Evolutionary conservation across 495 filamentous ascomycete species (phyloP), one percentile per base, ranked within the genome.

Genomic region (Hypoxylon fuscum): DNA sequence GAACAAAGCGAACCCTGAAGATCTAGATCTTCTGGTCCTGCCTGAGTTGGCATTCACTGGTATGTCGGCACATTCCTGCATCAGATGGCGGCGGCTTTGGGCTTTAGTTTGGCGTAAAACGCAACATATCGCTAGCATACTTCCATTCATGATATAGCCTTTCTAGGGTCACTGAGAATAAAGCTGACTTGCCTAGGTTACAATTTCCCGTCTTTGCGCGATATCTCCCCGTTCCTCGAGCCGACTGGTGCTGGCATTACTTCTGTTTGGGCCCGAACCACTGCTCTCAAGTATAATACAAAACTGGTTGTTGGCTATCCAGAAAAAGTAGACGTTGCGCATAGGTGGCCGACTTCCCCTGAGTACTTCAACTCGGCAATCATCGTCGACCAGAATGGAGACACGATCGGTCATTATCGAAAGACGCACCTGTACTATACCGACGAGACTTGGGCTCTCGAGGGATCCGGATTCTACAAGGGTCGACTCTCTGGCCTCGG

Each of bases 361-460:
- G 79, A 79, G 47, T 80, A 85, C 63, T 97, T 96, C 77, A 98
- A 97, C 76, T 90, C 91, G 6, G 85, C 90, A 20, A 83, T 97
- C 40, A 82, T 92, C 10, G 87, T 97, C n/a, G 85, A 87, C 55
- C 79, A 85, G 9, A 71, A 80, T 0, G 95, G 96, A 11, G 78
- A 88, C 41, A 84, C 89, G 0, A 69, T 96, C 29, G 83, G 82
- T 34, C 90, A 97, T 76, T 97, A 97, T 73, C 88, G 95, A 64
- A 98, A 98, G 72, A 80, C 79, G 18, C 93, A 93, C 64, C 82
- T 98, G 53, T 98, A 94, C 73, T 90, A 90, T 75, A 95, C 92
- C 0, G 94, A 98, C 68, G 92, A 92, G 68, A 90, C 87, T 0
- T 98, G 95, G 95, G 92, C 94, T 1, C 72, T 81, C 1, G 93